Evolutionary conservation across 2,329 filamentous ascomycete species (phyloP).

Genomic region (Eutypella sp.): DNA sequence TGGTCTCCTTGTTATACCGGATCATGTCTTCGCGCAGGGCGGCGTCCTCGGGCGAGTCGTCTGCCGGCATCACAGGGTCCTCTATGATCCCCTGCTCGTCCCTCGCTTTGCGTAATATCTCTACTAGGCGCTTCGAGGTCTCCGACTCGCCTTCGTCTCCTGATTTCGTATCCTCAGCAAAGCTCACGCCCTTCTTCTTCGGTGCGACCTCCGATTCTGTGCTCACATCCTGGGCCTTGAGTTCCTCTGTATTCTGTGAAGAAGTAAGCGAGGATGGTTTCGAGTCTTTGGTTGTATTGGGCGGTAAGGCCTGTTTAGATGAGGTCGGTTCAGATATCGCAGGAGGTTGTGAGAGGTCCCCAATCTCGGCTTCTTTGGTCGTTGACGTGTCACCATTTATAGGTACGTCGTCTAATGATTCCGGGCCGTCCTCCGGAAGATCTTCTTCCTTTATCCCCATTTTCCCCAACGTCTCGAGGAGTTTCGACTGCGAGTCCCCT

Average conservation of each 20-base stretch:
- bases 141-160: conserved; percentile 30
- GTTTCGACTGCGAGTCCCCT: conserved; percentile 54
- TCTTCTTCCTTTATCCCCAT: conserved; percentile 57
- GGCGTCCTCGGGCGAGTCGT: conserved; percentile 78
- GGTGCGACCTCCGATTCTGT: conserved; percentile 3
- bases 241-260: background rate
- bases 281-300: no score
- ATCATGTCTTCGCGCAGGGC: conserved; percentile 82
- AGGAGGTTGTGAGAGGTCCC: background rate
- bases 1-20: conserved; percentile 59
- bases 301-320: background rate
- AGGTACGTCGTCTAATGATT: conserved; percentile 5
- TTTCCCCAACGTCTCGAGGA: conserved; percentile 70
- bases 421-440: conserved; percentile 21
- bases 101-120: conserved; percentile 52
- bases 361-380: conserved; percentile 1
- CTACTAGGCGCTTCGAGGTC: conserved; percentile 45
- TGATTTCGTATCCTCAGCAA: conserved; percentile 55
- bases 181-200: conserved; percentile 56
- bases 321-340: background rate
- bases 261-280: background rate
- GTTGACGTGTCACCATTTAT: conserved; percentile 10
- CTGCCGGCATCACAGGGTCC: conserved; percentile 58
- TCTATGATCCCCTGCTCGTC: conserved; percentile 47
- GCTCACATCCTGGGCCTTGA: conserved; percentile 2